Percentiles rank a stretch among this genome's conserved stretches.
These are phyloP conservation scores for Penicillium decumbens DNA, from an alignment of 2,329 filamentous ascomycete genomes.

Conservation along the genomic window DNA sequence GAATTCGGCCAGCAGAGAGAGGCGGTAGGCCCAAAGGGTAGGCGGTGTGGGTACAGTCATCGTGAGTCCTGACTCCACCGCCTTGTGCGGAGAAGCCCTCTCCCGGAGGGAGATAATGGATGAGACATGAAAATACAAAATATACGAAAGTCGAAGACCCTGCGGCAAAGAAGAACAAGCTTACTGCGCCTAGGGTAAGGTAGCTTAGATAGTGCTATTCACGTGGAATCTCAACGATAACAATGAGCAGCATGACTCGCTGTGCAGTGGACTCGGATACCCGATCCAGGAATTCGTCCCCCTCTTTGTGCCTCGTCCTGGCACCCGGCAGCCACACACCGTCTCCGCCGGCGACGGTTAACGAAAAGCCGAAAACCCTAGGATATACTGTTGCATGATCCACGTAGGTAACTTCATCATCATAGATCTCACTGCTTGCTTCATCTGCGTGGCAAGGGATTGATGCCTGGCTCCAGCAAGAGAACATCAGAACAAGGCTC, in stretches of 20 bases:
- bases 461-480: too few relatives aligned
- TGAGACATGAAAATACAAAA: too few relatives aligned
- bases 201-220: too few relatives aligned
- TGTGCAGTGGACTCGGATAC: conserved; percentile 1
- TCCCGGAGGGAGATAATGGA: neutral
- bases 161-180: neutral
- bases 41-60: neutral
- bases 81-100: neutral
- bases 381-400: neutral
- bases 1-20: too few relatives aligned
- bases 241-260: neutral
- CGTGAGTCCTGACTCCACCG: neutral
- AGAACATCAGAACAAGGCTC: too few relatives aligned
- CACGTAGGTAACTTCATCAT: neutral
- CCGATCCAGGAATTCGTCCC: conserved; percentile 4
- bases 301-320: neutral
- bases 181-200: neutral
- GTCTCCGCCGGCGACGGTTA: conserved; percentile 3
- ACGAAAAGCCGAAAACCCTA: neutral
- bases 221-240: neutral
- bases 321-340: neutral
- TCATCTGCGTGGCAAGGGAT: neutral
- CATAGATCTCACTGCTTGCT: neutral
- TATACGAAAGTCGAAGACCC: too few relatives aligned
- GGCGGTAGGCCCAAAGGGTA: too few relatives aligned